A percentile compares a stretch with the other conserved stretches of the same genome.
Evolutionary conservation across 1,284 basidiomycete species (phyloP).

Genomic region (Sanghuangporus sanghuang): DNA sequence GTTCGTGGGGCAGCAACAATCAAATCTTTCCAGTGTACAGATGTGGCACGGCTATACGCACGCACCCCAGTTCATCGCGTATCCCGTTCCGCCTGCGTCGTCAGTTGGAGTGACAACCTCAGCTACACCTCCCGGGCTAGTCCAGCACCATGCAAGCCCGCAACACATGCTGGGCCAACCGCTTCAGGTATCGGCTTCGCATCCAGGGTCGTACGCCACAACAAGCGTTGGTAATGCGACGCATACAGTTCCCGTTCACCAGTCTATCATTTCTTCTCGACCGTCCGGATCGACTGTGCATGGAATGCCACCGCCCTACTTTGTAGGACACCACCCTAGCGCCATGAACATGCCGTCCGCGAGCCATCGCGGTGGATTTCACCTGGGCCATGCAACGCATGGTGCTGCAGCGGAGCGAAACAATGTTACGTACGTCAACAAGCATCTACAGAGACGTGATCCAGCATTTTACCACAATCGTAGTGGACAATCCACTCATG

Average conservation of each 20-base stretch:
- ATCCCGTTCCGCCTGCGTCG: slow-evolving; percentile 3
- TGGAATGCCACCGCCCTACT: neutral
- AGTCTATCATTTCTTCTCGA: neutral
- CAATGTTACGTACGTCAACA: neutral
- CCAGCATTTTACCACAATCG: slow-evolving; percentile 2
- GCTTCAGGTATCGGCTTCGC: neutral
- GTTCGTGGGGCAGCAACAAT: neutral
- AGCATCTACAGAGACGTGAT: slow-evolving; percentile 10
- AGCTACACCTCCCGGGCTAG: neutral
- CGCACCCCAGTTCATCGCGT: slow-evolving; percentile 9
- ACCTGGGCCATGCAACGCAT: neutral
- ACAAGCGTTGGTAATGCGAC: neutral
- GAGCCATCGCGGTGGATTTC: neutral
- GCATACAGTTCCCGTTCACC: neutral
- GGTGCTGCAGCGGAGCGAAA: neutral
- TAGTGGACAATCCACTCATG: neutral
- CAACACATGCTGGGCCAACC: slow-evolving; percentile 6
- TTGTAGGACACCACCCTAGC: neutral
- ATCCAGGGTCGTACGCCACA: neutral
- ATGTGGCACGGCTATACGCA: slow-evolving; percentile 10
- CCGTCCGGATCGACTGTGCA: neutral
- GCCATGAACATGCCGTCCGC: neutral
- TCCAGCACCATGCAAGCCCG: slow-evolving; percentile 5
- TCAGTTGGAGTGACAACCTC: neutral
- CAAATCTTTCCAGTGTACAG: neutral